Base-by-base conservation (phyloP, 495 filamentous ascomycete genomes). In the Annulohypoxylon nitens region DNA sequence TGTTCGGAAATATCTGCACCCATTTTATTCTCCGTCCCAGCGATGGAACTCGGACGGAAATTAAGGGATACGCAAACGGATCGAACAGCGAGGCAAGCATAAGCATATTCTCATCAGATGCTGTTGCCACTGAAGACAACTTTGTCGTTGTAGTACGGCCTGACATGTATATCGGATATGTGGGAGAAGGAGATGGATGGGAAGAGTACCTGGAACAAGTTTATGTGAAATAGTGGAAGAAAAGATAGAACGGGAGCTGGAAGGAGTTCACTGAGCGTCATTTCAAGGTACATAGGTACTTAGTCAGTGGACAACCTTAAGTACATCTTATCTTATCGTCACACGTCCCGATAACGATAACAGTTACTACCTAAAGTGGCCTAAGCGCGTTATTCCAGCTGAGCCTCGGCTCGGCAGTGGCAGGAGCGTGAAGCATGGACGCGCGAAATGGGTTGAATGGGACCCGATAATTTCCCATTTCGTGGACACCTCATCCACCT, bases 141-240 rank as follows among this genome's bases (percentile, higher is more conserved):
- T 73, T 67, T 18, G 62, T 59, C 0, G 73, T 73, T 14, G 65
- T 77, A 6, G 75, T 77, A 20, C 67, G 75, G 23, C 75, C 75
- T 5, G 75, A 77, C 53, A 77, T 75, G 75, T 77, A 77, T 37
- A 73, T 77, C 45, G 75, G 71, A 9, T 70, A 74, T 34, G 66
- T 74, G n/a, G 73, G 73, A 23, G 60, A 61, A 26, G 68, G 67
- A 6, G 62, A 67, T 2, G 73, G 61, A 34, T 75, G 73, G 73
- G 65, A 61, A 10, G 43, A 50, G 25, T 75, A 75, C 39, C n/a
- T 75, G 25, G 65, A 62, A 18, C 50, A 61, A 18, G 3, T 70
- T 12, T 71, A 71, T 37, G 45, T 37, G 23, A 6, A 64, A n/a
- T 72, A 43, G 37, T 30, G 1, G 30, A 30, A 30, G 30, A 30